These are phyloP conservation scores for Monilinia fructicola DNA, from an alignment of 2,329 filamentous ascomycete species.

Conservation along the genomic window DNA sequence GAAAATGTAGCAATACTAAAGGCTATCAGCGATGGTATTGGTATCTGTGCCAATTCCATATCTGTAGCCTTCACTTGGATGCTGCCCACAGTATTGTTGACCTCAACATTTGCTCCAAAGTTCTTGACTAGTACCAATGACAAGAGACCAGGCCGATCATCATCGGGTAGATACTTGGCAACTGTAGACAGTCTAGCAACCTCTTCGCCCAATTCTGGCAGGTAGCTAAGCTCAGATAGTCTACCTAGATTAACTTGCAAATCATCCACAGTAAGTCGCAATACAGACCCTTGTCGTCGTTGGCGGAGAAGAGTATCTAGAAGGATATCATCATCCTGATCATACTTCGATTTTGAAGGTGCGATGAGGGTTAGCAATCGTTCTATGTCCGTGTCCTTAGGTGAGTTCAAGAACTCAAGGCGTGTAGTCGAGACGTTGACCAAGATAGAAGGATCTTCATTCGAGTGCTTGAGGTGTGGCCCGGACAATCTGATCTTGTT, in stretches of 20 bases:
- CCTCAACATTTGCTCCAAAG: conserved; percentile 58
- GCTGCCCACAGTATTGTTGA: conserved; percentile 68
- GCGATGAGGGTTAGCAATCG: conserved; percentile 82
- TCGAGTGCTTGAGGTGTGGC: conserved; percentile 58
- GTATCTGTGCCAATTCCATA: conserved; percentile 76
- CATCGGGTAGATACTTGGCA: conserved; percentile 91
- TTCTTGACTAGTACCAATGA: conserved; percentile 68
- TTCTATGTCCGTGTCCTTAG: conserved; percentile 78
- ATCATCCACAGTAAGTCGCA: conserved; percentile 67
- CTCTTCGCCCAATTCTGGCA: conserved; percentile 75
- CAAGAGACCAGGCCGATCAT: conserved; percentile 86
- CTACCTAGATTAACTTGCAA: conserved; percentile 63
- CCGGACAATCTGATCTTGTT: conserved; percentile 74
- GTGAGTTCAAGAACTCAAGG: conserved; percentile 69
- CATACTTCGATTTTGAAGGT: conserved; percentile 85
- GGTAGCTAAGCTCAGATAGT: conserved; percentile 62
- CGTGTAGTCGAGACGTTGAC: conserved; percentile 65
- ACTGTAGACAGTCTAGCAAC: conserved; percentile 80
- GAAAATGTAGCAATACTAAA: conserved; percentile 66
- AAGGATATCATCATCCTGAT: conserved; percentile 89
- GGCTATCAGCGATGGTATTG: conserved; percentile 78
- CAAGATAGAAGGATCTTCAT: conserved; percentile 59
- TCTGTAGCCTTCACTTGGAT: conserved; percentile 59
- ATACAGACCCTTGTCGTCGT: conserved; percentile 78
- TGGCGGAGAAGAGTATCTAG: conserved; percentile 88